A percentile compares a stretch with the other conserved stretches of the same genome.
Conservation (phyloP, 2,329 filamentous ascomycete genomes). For the Juglanconis juglandina region DNA sequence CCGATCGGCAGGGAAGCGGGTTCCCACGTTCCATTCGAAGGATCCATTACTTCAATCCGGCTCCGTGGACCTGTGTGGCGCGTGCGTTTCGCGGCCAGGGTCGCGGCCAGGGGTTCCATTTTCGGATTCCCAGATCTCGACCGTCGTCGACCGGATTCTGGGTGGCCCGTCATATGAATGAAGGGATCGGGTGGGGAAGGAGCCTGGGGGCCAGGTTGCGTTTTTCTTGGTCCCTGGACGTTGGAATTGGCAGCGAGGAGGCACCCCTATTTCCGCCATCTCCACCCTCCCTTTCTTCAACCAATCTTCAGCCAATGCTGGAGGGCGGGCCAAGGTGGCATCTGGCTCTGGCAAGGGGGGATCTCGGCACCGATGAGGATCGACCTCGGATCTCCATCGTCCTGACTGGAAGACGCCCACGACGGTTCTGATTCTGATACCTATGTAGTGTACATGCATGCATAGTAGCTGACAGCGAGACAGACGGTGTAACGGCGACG, state of each 20-base stretch:
- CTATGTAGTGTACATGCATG: too few species aligned
- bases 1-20: background rate
- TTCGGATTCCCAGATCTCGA: background rate
- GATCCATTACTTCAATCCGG: background rate
- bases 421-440: too few species aligned
- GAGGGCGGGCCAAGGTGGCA: too few species aligned
- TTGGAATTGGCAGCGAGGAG: background rate
- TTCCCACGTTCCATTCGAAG: background rate
- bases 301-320: background rate
- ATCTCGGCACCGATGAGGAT: background rate
- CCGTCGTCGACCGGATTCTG: too few species aligned
- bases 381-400: background rate
- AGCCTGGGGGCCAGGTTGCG: background rate
- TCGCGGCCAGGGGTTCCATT: background rate
- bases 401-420: background rate
- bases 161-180: background rate
- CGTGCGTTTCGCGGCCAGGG: background rate
- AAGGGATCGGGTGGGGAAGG: background rate
- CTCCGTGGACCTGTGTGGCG: background rate
- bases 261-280: background rate
- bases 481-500: too few species aligned
- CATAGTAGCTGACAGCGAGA: too few species aligned
- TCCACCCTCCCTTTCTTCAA: background rate
- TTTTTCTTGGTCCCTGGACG: background rate
- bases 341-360: background rate